Evolutionary conservation across 768 basidiomycete species (phyloP).

Genomic region (Hypholoma sublateritium): DNA sequence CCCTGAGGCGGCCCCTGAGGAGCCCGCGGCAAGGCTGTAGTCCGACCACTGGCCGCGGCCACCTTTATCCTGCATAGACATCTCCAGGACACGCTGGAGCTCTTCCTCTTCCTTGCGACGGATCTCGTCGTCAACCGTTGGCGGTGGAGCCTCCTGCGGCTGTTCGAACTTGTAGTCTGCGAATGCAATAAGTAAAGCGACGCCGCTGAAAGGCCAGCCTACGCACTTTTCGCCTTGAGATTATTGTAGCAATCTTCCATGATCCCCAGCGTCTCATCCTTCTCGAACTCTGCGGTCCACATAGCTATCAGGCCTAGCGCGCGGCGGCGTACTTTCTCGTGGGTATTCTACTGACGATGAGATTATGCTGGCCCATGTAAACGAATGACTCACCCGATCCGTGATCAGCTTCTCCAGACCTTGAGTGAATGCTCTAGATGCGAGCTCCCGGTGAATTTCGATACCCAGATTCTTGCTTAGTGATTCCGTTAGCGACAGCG

Average conservation of each 20-base stretch:
- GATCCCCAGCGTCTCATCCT: constrained; percentile 76
- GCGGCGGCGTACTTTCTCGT: constrained; percentile 85
- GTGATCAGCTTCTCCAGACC: constrained; percentile 83
- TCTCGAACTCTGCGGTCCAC: constrained; percentile 86
- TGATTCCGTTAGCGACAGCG: constrained; percentile 84
- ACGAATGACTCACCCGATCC: constrained; percentile 66
- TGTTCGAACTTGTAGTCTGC: constrained; percentile 73
- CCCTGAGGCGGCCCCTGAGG: constrained; percentile 29
- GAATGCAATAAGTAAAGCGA: background rate
- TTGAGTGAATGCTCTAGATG: constrained; percentile 87
- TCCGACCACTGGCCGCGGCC: constrained; percentile 61
- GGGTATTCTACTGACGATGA: constrained; percentile 63
- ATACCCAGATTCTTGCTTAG: constrained; percentile 90
- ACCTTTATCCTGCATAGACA: constrained; percentile 91
- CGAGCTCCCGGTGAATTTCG: constrained; percentile 81
- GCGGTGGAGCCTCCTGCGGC: constrained; percentile 63
- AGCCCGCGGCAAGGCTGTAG: constrained; percentile 37
- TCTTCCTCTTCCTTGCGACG: constrained; percentile 91
- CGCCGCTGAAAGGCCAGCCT: background rate
- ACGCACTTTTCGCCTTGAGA: constrained; percentile 78
- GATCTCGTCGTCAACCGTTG: constrained; percentile 73
- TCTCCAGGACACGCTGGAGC: constrained; percentile 86
- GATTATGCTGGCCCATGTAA: background rate
- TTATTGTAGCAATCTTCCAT: constrained; percentile 89
- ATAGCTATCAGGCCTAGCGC: constrained; percentile 69